phyloP scores from a whole-genome alignment of 2,329 filamentous ascomycete species.

The Xenosphaeropsis pyriputrescens region DNA sequence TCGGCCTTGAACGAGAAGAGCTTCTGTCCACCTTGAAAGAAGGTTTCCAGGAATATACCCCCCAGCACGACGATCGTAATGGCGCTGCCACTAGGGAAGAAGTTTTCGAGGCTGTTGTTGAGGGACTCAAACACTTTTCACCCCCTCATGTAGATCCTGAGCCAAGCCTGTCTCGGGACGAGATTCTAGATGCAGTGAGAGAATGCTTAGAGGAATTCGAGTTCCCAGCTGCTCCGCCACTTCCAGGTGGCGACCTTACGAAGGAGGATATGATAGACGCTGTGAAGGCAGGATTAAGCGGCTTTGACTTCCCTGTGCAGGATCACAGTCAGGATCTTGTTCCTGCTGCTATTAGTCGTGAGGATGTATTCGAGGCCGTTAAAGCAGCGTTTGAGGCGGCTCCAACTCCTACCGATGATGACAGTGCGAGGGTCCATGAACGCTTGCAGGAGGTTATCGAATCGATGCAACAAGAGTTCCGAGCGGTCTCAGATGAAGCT shows the following conservation, averaged over 20 bases:
- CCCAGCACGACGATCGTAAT: constrained; percentile 21
- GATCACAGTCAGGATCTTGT: constrained; percentile 7
- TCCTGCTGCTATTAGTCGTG: constrained; percentile 27
- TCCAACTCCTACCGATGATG: constrained; percentile 23
- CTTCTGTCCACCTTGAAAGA: constrained; percentile 77
- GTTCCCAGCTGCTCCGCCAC: constrained; percentile 48
- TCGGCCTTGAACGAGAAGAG: constrained; percentile 81
- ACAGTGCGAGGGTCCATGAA: constrained; percentile 34
- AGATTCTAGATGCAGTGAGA: constrained; percentile 69
- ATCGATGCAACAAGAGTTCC: constrained; percentile 42
- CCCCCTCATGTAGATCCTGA: constrained; percentile 60
- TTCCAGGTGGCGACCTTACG: constrained; percentile 38
- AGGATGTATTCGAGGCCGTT: constrained; percentile 41
- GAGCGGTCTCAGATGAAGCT: constrained; percentile 42
- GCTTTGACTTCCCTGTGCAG: constrained; percentile 28
- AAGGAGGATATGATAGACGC: constrained; percentile 49
- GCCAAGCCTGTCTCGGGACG: constrained; percentile 59
- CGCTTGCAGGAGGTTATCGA: constrained; percentile 53
- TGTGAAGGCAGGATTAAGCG: constrained; percentile 42
- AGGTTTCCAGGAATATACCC: constrained; percentile 62
- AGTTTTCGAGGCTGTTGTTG: constrained; percentile 72
- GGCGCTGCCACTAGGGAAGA: constrained; percentile 64
- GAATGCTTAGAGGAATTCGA: constrained; percentile 81
- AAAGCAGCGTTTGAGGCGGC: constrained; percentile 37
- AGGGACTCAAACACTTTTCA: constrained; percentile 68